Percentiles rank a stretch among this genome's conserved stretches.
These are phyloP conservation scores for Jacaranda mimosifolia DNA, from an alignment of 257 asterid genomes.

Conservation along the genomic window DNA sequence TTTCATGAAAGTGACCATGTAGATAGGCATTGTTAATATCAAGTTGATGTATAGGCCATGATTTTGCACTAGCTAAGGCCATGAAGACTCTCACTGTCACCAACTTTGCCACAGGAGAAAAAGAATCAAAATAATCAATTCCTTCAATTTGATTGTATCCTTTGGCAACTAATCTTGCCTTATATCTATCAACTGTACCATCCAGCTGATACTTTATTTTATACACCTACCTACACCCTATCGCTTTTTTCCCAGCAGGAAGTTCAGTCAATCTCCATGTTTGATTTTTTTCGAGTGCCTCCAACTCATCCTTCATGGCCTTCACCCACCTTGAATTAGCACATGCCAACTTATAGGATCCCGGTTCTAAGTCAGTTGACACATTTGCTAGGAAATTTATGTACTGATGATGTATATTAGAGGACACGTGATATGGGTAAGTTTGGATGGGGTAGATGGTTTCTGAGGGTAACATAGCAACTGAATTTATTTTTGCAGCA, in stretches of 20 bases:
- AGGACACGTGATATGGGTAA: too few relatives aligned
- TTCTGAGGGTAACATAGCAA: too few relatives aligned
- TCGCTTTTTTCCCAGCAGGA: neutral
- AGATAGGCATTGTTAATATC: constrained; percentile 13
- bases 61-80: neutral
- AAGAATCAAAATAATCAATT: neutral
- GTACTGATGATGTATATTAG: too few relatives aligned
- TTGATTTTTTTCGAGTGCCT: neutral
- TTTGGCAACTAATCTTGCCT: neutral
- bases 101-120: neutral
- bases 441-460: too few relatives aligned
- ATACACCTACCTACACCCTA: neutral
- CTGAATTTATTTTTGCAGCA: too few relatives aligned
- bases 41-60: neutral
- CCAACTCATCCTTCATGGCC: too few relatives aligned
- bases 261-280: neutral
- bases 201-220: neutral
- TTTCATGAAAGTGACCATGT: neutral
- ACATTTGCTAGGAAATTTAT: too few relatives aligned
- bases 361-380: too few relatives aligned
- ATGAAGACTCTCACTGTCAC: neutral
- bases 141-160: neutral
- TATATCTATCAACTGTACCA: neutral
- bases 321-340: too few relatives aligned
- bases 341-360: too few relatives aligned